Evolutionary conservation across 2,329 filamentous ascomycete genomes (phyloP), one percentile per base, ranked within the genome.

Genomic region (Ophiognomonia clavigignenti-juglandacearum): DNA sequence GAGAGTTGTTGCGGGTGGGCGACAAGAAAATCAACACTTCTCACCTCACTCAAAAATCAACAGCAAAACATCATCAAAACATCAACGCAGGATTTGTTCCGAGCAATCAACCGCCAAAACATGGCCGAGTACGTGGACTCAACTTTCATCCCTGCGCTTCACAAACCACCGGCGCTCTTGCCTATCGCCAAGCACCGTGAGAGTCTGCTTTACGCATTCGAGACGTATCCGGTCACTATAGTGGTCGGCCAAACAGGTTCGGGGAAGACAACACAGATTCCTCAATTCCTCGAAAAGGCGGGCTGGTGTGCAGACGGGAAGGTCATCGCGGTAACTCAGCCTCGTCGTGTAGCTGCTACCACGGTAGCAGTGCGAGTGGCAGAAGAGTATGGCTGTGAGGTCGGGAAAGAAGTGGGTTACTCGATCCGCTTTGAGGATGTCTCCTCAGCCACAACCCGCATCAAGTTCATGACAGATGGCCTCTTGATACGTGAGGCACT

Each of bases 381-480:
- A 8, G 87, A 96, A 62, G 93, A 98, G 66, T 80, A 89, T 64
- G 82, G 83, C 45, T 93, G 88, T 63, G 85, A 90, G 54, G 63
- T 97, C 10, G 93, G 93, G 23, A 89, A 95, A 66, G 85, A 95
- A 61, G 86, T 92, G 20, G 93, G 93, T 45, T 97, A 95, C 64
- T 95, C 89, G 1, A 96, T 97, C 55, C 80, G 82, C 16, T 86
- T 98, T 60, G 92, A 98, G 62, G 92, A 97, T 74, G 80, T 88
- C 54, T 96, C 91, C 5, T 96, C 90, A 18, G 77, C 84, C 16
- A 75, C 80, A 27, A 98, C 93, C 1, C 81, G 81, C 43, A 92
- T 98, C 69, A 96, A 98, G 63, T 97, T 97, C 61, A 70, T 97
- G 53, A 98, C 92, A 1, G 93, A 98, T 68, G 92, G 92, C 0